Base-by-base conservation (phyloP, 805 yeast species). In the Saccharomycopsis javanensis region DNA sequence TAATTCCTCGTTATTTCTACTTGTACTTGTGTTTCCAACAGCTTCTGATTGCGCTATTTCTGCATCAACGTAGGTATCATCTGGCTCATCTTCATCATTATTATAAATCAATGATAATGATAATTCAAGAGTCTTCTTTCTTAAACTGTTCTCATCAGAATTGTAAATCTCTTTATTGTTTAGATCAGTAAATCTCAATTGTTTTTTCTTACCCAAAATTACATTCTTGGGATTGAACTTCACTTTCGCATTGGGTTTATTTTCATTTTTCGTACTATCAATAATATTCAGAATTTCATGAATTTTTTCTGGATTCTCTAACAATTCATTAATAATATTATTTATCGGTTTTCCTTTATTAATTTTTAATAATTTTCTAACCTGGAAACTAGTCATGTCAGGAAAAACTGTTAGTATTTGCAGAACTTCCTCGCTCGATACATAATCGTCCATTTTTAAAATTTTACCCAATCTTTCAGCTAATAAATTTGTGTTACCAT, bases 51-150 rank as follows among this genome's bases (percentile, higher is more conserved):
- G 45, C 18, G 31, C 23, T 8, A 54, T 51, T 33, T 60, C 62
- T 1, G 60, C 57, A 20, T 60, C 62, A 18, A 58, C 30, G 33
- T 83, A 80, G 0, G 91, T 83, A 62, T 87, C 96, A 66, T 88
- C 96, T 2, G 85, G 82, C 64, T 88, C 96, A 67, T 88, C 96
- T 62, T 88, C 96, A 64, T 88, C 92, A 6, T 81, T 76, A 50
- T 85, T 85, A 62, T 86, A 85, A 60, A 87, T 70, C 60, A 86
- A 67, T 48, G 81, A 71, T 61, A 86, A 68, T 1, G 91, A 90
- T 23, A 81, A 77, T 0, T 77, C 70, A 48, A 86, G 67, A 0
- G 87, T 82, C 61, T 73, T 78, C 64, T 83, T 79, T 64, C 77
- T 79, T n/a, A 80, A 64, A 31, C 78, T 80, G 57, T 73, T 77